Base-by-base conservation (phyloP, 176 grass and related monocot genomes). In the Phyllostachys edulis region DNA sequence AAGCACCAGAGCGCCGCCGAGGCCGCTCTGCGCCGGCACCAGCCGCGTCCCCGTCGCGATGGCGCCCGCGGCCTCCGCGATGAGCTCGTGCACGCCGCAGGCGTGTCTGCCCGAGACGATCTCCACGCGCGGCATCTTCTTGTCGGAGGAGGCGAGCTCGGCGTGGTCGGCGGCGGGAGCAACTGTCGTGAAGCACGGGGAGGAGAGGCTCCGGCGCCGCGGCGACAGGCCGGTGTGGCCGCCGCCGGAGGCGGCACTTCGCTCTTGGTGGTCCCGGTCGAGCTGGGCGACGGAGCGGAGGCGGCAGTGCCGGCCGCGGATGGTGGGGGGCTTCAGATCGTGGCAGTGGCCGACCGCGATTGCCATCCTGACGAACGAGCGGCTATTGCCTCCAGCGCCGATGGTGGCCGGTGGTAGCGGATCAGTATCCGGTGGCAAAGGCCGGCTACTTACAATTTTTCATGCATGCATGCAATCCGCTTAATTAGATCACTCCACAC, bases 221-320 rank as follows among this genome's bases (percentile, higher is more conserved):
- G 90, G 69, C 34, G 90, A 92, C 51, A 84, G 85, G 34, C 87
- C 81, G 71, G 45, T 41, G 82, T 67, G 77, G 63, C 72, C 34
- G 23, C 42, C 21, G 36, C 34, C 49, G 83, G 67, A 67, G 46
- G 52, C 14, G 23, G 47, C 78, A 15, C 76, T 73, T 60, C 75
- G 79, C 17, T 93, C 85, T 75, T 49, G 76, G 13, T 17, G 71
- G 74, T 29, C 79, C 84, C 32, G 32, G 32, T 34, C 66, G 66
- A 86, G 82, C 63, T 88, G 88, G 73, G 87, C 62, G 36, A 92
- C 85, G 77, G 92, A 97, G 78, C 79, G 86, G 75, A 92, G 92
- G 49, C 92, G 88, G 88, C 79, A 92, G 64, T 92, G 88, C 50
- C 90, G 83, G 59, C 54, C 80, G 24, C 78, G 80, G 23, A n/a